These are phyloP conservation scores for Crotalaria pallida DNA, from an alignment of 306 rosid species.

Conservation along the genomic window DNA sequence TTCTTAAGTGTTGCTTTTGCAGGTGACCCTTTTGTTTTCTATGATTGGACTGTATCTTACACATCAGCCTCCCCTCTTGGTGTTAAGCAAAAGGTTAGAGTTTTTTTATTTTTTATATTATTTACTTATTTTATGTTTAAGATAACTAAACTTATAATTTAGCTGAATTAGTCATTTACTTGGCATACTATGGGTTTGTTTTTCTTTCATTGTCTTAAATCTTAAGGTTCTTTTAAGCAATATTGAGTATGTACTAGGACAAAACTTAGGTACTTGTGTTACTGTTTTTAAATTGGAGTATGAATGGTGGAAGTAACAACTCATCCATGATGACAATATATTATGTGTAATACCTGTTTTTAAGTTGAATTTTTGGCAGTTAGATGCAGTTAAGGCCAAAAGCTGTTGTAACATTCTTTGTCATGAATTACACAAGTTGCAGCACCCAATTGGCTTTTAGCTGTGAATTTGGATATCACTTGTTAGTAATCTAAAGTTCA, in stretches of 20 bases:
- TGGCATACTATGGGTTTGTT: background rate
- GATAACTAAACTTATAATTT: too few species aligned
- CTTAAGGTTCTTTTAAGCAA: background rate
- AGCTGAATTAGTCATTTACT: background rate
- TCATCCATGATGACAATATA: too few species aligned
- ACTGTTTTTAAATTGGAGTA: too few species aligned
- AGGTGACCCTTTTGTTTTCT: constrained; percentile 67
- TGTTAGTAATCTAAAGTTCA: background rate
- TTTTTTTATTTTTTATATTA: background rate
- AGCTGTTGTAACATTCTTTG: background rate
- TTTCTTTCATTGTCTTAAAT: background rate
- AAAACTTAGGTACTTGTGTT: too few species aligned
- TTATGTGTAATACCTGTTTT: background rate
- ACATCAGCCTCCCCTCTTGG: constrained; percentile 66
- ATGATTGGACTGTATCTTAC: constrained; percentile 82
- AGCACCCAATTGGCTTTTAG: background rate
- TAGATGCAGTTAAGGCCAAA: background rate
- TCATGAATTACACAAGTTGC: background rate
- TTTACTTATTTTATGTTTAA: background rate
- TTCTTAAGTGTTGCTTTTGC: constrained; percentile 45
- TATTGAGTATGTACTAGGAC: background rate
- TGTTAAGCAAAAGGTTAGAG: constrained; percentile 59
- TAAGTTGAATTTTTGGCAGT: background rate
- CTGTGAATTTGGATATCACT: background rate
- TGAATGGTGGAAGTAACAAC: too few species aligned